Base-by-base conservation (phyloP, 495 filamentous ascomycete genomes). In the Clavariopsis aquatica region DNA sequence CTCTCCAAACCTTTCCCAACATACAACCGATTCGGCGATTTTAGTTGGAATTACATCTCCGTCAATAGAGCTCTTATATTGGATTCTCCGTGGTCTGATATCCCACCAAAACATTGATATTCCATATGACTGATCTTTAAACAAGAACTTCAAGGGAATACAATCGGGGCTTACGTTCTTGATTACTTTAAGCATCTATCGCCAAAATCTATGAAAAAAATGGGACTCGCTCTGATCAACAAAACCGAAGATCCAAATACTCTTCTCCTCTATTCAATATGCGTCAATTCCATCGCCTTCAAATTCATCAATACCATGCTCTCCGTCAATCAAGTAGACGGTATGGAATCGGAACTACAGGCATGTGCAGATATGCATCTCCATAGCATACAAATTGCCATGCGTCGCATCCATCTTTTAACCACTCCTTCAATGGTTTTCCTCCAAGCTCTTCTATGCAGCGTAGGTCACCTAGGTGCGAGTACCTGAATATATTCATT, bases 281-380 rank as follows among this genome's bases (percentile, higher is more conserved):
- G 47, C 47, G 47, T 23, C 26, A 51, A 51, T 51, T 51, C 47
- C n/a, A 22, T 17, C 22, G 47, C 47, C 2, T 51, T 51, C 47
- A 51, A 51, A 17, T 51, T 51, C 47, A 51, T 51, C 47, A 51
- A 51, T 22, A 51, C 47, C 3, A 23, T 51, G 2, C 47, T 51
- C 7, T 51, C 47, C 26, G 47, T 8, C 12, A n/a, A 51, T 22
- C 2, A 23, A 5, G 6, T n/a, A 7, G 47, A 51, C 22, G 47
- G 19, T 3, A 24, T 51, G 5, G 38, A 17, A 9, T 6, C 4
- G 15, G 38, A 17, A 2, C 2, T 43, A 17, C 4, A 17, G 2
- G 38, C 38, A 43, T 43, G 38, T n/a, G 38, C 38, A 7, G 38
- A 6, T 6, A 43, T 8, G 38, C 13, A 43, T 43, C 38, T 43